Evolutionary conservation across 768 basidiomycete genomes (phyloP).

Genomic region (Leccinum pellstonianum): DNA sequence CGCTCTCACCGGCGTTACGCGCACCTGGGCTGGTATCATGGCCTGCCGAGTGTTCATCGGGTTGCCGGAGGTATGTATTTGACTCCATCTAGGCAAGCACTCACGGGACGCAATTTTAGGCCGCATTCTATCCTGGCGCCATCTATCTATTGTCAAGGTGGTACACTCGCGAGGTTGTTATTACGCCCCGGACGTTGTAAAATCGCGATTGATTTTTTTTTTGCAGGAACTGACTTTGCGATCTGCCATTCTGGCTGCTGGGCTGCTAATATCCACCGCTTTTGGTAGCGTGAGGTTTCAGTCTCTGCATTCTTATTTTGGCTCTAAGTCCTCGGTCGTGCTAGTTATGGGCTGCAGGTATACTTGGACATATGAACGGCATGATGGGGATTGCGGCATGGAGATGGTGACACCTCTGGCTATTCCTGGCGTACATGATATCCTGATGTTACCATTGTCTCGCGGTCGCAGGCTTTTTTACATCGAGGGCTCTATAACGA

Average conservation of each 20-base stretch:
- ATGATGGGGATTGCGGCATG: slow-evolving; percentile 64
- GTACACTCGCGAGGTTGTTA: slow-evolving; percentile 23
- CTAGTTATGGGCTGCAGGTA: slow-evolving; percentile 71
- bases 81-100: slow-evolving; percentile 40
- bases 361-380: slow-evolving; percentile 68
- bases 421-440: not conserved
- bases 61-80: not conserved
- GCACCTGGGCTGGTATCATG: not conserved
- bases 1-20: not conserved
- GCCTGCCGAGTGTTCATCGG: not conserved
- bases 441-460: not conserved
- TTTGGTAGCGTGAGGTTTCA: slow-evolving; percentile 54
- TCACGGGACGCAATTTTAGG: slow-evolving; percentile 26
- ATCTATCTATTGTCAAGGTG: slow-evolving; percentile 35
- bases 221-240: slow-evolving; percentile 61
- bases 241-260: slow-evolving; percentile 57
- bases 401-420: slow-evolving; percentile 49
- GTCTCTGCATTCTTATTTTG: not conserved
- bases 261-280: slow-evolving; percentile 59
- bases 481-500: slow-evolving; percentile 67
- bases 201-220: not conserved
- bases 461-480: slow-evolving; percentile 60
- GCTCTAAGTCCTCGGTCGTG: not conserved
- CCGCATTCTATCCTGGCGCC: slow-evolving; percentile 66
- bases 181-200: not conserved